phyloP scores from a whole-genome alignment of 2,329 filamentous ascomycete genomes.

The Dichotomopilus funicola region DNA sequence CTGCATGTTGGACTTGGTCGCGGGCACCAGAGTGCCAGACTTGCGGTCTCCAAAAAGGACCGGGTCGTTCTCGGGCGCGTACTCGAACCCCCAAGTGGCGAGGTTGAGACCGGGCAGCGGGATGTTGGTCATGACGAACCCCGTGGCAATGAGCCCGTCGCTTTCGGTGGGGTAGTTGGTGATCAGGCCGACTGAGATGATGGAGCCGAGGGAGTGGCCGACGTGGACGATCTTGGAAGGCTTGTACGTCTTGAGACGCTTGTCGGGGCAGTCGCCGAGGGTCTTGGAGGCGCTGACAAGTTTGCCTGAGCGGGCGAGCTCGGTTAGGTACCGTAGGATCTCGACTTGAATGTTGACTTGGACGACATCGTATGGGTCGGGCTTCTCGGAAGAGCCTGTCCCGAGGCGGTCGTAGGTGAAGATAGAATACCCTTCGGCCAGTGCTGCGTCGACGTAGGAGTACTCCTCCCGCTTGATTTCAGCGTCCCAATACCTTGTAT shows the following conservation, averaged over 20 bases:
- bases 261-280: not conserved
- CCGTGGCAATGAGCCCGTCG: conserved; percentile 35
- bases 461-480: conserved; percentile 53
- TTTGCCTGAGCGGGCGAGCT: conserved; percentile 38
- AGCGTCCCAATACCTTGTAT: conserved; percentile 54
- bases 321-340: conserved; percentile 48
- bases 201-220: conserved; percentile 25
- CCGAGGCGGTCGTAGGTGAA: conserved; percentile 58
- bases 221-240: conserved; percentile 28
- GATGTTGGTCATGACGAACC: conserved; percentile 28
- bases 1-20: conserved; percentile 26
- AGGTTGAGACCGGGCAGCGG: conserved; percentile 16
- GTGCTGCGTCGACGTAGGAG: conserved; percentile 51
- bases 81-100: conserved; percentile 21
- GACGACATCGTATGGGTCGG: conserved; percentile 46
- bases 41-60: conserved; percentile 16
- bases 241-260: conserved; percentile 5
- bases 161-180: conserved; percentile 29
- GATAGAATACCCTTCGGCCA: conserved; percentile 45
- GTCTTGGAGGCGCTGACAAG: conserved; percentile 33
- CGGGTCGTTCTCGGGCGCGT: conserved; percentile 19
- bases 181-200: conserved; percentile 27
- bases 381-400: conserved; percentile 51
- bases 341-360: conserved; percentile 53
- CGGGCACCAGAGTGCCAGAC: conserved; percentile 23